Evolutionary conservation across 495 filamentous ascomycete genomes (phyloP), one percentile per base, ranked within the genome.

Genomic region (Pseudoneurospora amorphoporcata): DNA sequence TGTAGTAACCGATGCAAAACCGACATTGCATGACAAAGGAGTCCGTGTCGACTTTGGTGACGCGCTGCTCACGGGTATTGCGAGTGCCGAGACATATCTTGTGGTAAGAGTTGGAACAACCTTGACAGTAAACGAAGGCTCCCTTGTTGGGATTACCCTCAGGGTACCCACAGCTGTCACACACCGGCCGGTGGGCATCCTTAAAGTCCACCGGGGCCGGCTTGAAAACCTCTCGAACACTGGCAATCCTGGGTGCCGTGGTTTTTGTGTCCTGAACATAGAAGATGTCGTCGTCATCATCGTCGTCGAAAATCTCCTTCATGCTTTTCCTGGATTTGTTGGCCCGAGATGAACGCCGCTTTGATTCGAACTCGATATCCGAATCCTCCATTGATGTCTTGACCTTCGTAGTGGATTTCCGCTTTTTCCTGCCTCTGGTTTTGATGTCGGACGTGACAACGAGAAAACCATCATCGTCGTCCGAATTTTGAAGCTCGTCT

Each of bases 21-120:
- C 88, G 89, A 79, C 96, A 99, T 79, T 99, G 96, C 42, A 98
- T 82, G 45, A 98, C 90, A 75, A 95, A 98, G 17, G 91, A 83
- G 16, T 90, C 89, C 5, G 89, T 83, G 4, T 82, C 88, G 68
- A 98, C 83, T 79, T 97, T 98, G n/a, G 95, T 98, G 35, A 96
- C 93, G n/a, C 95, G 84, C 81, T 98, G 95, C 6, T 97, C 93
- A 58, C 96, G 87, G 12, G 75, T 79, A 39, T 83, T 87, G 19
- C 95, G 89, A n/a, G 83, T 79, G 23, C 94, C 93, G 16, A 99
- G 84, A 77, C 96, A 99, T 40, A 75, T 77, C 76, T 92, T 90
- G 77, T 99, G 96, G 74, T 92, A 97, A 0, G 91, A 85, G 32
- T 88, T 85, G 4, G 89, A 92, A 79, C 96, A 99, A 23, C 96